phyloP scores from a whole-genome alignment of 2,329 filamentous ascomycete species.

The Rosellinia necatrix region DNA sequence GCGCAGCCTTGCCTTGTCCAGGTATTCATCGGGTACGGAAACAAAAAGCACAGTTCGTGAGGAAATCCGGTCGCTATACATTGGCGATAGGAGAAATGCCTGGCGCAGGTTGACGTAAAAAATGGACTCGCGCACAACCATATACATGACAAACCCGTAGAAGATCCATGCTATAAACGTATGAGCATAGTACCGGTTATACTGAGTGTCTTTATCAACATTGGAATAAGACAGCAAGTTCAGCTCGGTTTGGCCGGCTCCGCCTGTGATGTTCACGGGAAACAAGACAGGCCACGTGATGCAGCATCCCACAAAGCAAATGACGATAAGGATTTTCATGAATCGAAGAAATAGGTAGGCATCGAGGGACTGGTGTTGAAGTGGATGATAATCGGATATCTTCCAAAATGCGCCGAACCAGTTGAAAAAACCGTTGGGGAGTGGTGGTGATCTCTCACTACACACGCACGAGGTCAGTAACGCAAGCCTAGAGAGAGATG shows the following conservation, averaged over 20 bases:
- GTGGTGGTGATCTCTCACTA: slow-evolving; percentile 61
- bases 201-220: slow-evolving; percentile 56
- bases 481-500: no score
- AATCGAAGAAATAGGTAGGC: slow-evolving; percentile 90
- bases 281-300: slow-evolving; percentile 88
- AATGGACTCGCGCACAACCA: slow-evolving; percentile 84
- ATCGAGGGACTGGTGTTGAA: slow-evolving; percentile 91
- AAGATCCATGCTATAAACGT: slow-evolving; percentile 81
- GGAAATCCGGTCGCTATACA: slow-evolving; percentile 83
- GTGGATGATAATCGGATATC: slow-evolving; percentile 74
- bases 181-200: slow-evolving; percentile 79
- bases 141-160: slow-evolving; percentile 85
- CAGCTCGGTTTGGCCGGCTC: slow-evolving; percentile 66
- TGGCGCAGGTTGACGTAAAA: slow-evolving; percentile 93
- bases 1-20: slow-evolving; percentile 76
- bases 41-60: slow-evolving; percentile 90
- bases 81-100: slow-evolving; percentile 84
- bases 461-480: slow-evolving; percentile 12
- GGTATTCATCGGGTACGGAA: slow-evolving; percentile 77
- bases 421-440: slow-evolving; percentile 66
- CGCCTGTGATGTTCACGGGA: slow-evolving; percentile 85
- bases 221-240: slow-evolving; percentile 82
- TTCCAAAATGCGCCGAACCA: slow-evolving; percentile 72
- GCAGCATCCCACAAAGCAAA: slow-evolving; percentile 80
- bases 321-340: slow-evolving; percentile 73